phyloP scores from a whole-genome alignment of 2,329 filamentous ascomycete genomes.

The Alternaria brassicicola region DNA sequence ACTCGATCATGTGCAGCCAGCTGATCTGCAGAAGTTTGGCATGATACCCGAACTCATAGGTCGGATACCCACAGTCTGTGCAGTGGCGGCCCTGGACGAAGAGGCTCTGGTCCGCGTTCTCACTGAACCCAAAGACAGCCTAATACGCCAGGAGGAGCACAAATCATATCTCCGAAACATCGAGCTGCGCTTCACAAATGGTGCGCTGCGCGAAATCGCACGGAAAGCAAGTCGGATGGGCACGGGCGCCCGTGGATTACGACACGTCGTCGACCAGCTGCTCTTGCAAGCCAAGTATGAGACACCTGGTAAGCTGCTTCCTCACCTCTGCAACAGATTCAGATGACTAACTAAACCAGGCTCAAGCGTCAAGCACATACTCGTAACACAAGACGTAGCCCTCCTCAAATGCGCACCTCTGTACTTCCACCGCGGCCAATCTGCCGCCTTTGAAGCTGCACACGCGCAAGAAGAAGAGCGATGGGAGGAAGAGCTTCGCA shows the following conservation, averaged over 20 bases:
- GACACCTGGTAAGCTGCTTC: conserved; percentile 47
- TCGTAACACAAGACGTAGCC: conserved; percentile 55
- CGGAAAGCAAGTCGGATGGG: conserved; percentile 69
- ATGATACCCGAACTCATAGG: conserved; percentile 96
- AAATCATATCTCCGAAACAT: conserved; percentile 81
- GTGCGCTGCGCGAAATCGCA: conserved; percentile 81
- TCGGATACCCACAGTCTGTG: conserved; percentile 88
- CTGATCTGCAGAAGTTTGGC: conserved; percentile 81
- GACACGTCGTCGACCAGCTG: conserved; percentile 56
- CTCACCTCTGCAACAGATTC: background rate
- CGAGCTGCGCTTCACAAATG: conserved; percentile 80
- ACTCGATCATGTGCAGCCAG: conserved; percentile 75
- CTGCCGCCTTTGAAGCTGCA: conserved; percentile 48
- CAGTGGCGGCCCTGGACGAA: conserved; percentile 75
- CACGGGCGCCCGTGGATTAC: conserved; percentile 67
- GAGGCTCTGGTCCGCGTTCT: conserved; percentile 80
- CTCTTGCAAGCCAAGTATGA: conserved; percentile 57
- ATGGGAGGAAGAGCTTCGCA: conserved; percentile 51
- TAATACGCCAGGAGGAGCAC: conserved; percentile 86
- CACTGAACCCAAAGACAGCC: conserved; percentile 87
- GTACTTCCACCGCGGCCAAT: conserved; percentile 53
- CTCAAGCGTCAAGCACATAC: conserved; percentile 52
- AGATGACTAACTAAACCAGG: conserved; percentile 34
- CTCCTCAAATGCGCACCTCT: conserved; percentile 50
- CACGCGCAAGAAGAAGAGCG: conserved; percentile 54